Evolutionary conservation across 2,329 filamentous ascomycete genomes (phyloP).

Genomic region (Hypoxylon sp.): DNA sequence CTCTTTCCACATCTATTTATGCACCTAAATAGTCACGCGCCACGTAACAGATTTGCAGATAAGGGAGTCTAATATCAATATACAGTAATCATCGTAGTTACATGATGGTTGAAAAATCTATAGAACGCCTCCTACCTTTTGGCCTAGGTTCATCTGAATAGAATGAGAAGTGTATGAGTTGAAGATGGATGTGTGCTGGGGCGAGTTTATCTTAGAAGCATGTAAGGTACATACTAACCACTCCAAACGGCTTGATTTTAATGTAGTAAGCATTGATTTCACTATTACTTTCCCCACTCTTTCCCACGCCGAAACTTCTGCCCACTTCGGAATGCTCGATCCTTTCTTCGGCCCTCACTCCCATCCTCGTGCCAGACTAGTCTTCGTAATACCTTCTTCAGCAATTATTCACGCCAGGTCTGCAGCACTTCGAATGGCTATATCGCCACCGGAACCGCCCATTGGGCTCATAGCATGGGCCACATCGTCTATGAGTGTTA

Average conservation of each 20-base stretch:
- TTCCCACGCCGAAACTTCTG: conserved; percentile 50
- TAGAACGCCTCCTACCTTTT: background rate
- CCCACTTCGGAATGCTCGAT: conserved; percentile 51
- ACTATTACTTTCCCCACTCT: conserved; percentile 47
- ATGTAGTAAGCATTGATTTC: conserved; percentile 33
- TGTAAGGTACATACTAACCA: too few relatives aligned
- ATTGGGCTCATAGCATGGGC: conserved; percentile 52
- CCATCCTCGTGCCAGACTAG: conserved; percentile 45
- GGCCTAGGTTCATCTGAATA: background rate
- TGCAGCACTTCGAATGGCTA: conserved; percentile 48
- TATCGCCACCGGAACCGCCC: conserved; percentile 51
- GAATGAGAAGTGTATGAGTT: too few relatives aligned
- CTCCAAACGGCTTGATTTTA: too few relatives aligned
- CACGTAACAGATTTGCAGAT: too few relatives aligned
- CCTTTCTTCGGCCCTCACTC: conserved; percentile 46
- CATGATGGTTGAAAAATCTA: conserved; percentile 2
- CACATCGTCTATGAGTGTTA: conserved; percentile 49
- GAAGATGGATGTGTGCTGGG: too few relatives aligned
- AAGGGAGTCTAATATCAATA: too few relatives aligned
- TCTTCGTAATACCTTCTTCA: conserved; percentile 40
- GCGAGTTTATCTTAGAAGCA: too few relatives aligned
- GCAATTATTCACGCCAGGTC: conserved; percentile 47
- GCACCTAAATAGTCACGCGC: conserved; percentile 14
- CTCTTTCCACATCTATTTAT: conserved; percentile 15
- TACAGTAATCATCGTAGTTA: too few relatives aligned